phyloP scores from a whole-genome alignment of 2,329 filamentous ascomycete species.

The Fusarium xyrophilum region DNA sequence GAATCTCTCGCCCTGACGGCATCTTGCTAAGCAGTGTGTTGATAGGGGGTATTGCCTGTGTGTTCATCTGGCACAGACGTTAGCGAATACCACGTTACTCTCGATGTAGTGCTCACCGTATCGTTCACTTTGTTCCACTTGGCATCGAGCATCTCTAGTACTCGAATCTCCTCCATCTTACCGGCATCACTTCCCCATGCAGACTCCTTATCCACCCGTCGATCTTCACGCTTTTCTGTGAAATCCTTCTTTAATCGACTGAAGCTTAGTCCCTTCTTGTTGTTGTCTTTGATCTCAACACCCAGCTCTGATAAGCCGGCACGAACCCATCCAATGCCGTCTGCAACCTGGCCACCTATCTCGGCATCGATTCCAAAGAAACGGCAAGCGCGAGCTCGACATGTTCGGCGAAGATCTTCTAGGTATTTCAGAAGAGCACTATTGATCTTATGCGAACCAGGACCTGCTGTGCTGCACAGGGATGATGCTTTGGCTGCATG shows the following conservation, averaged over 20 bases:
- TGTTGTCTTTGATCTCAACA: conserved; percentile 57
- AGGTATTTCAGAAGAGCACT: conserved; percentile 75
- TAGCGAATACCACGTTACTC: neutral
- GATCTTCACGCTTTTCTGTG: conserved; percentile 79
- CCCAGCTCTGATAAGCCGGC: conserved; percentile 80
- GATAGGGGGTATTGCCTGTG: conserved; percentile 75
- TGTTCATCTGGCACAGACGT: conserved; percentile 68
- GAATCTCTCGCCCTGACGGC: conserved; percentile 88
- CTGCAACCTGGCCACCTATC: conserved; percentile 78
- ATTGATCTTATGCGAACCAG: conserved; percentile 61
- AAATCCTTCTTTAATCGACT: conserved; percentile 75
- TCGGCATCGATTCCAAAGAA: conserved; percentile 94
- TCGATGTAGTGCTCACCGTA: conserved; percentile 64
- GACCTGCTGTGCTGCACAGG: conserved; percentile 52
- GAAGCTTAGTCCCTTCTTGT: conserved; percentile 63
- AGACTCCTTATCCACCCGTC: conserved; percentile 74
- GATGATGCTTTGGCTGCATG: conserved; percentile 78
- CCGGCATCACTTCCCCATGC: conserved; percentile 86
- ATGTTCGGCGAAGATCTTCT: conserved; percentile 75
- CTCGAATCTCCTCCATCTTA: conserved; percentile 80
- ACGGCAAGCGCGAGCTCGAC: conserved; percentile 83
- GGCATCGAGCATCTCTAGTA: conserved; percentile 83
- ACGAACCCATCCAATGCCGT: conserved; percentile 84
- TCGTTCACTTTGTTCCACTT: conserved; percentile 97
- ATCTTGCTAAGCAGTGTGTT: conserved; percentile 77